phyloP scores from a whole-genome alignment of 2,329 filamentous ascomycete species.

The Parastagonospora nodorum region DNA sequence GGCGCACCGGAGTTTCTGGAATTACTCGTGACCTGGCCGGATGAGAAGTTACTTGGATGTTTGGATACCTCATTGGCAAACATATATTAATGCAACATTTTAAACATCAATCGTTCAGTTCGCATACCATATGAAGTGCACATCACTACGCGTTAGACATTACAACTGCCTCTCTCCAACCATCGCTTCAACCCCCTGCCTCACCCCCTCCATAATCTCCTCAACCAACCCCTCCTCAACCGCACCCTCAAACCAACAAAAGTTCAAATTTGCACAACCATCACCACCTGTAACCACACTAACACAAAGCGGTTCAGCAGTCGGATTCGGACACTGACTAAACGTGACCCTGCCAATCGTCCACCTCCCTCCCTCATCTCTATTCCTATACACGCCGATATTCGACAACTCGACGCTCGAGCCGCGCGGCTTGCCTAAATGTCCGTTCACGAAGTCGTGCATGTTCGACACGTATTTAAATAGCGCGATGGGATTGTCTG shows the following conservation, averaged over 20 bases:
- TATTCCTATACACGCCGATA: slow-evolving; percentile 45
- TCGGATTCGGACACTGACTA: slow-evolving; percentile 50
- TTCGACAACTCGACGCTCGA: slow-evolving; percentile 54
- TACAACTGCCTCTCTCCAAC: neutral
- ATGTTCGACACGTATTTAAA: slow-evolving; percentile 50
- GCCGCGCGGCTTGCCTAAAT: slow-evolving; percentile 47
- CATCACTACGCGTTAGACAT: neutral
- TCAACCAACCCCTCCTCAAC: slow-evolving; percentile 35
- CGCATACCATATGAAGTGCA: neutral
- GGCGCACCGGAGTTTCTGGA: too few relatives aligned
- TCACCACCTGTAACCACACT: slow-evolving; percentile 52
- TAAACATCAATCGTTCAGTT: neutral
- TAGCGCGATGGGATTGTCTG: slow-evolving; percentile 44
- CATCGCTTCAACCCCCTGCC: slow-evolving; percentile 6
- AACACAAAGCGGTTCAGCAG: slow-evolving; percentile 46
- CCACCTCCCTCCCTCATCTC: slow-evolving; percentile 12
- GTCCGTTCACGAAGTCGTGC: slow-evolving; percentile 43
- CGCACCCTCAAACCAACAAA: slow-evolving; percentile 50
- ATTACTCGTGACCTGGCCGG: too few relatives aligned
- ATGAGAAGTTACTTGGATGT: too few relatives aligned
- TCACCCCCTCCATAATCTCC: slow-evolving; percentile 18
- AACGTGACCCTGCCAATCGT: slow-evolving; percentile 51
- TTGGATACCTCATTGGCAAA: too few relatives aligned
- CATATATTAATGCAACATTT: too few relatives aligned
- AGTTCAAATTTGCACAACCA: slow-evolving; percentile 48